Evolutionary conservation across 306 rosid genomes (phyloP).

Genomic region (Senna siamea): DNA sequence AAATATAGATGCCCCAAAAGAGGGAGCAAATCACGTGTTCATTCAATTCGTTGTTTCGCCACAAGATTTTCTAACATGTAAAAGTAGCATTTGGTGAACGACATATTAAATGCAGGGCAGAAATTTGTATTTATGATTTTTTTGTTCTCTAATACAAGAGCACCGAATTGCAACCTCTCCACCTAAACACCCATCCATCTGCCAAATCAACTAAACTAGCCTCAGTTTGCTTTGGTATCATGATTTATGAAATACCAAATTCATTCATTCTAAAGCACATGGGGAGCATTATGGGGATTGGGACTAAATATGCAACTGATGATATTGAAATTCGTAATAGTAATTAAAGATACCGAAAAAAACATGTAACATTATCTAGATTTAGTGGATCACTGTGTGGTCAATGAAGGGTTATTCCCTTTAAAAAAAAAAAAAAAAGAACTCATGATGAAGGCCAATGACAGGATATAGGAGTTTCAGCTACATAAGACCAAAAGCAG

Average conservation of each 20-base stretch:
- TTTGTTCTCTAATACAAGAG: neutral
- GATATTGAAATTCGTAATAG: neutral
- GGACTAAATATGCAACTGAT: neutral
- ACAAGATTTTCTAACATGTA: neutral
- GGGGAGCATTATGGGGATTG: neutral
- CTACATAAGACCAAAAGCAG: neutral
- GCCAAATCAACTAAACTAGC: neutral
- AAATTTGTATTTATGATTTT: neutral
- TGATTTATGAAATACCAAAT: neutral
- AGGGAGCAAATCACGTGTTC: neutral
- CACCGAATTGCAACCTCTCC: neutral
- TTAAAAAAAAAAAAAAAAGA: no score
- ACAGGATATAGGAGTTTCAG: neutral
- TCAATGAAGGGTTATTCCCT: neutral
- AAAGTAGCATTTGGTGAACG: neutral
- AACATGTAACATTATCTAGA: neutral
- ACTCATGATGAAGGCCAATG: neutral
- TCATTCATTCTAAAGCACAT: conserved; percentile 3
- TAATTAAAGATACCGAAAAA: neutral
- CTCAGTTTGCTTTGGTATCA: neutral
- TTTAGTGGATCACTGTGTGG: no score
- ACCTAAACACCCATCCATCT: neutral
- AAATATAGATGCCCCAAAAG: neutral
- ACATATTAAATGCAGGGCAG: neutral
- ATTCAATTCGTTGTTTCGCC: neutral